Base-by-base conservation (phyloP, 2,329 filamentous ascomycete genomes). In the Plenodomus biglobosus region DNA sequence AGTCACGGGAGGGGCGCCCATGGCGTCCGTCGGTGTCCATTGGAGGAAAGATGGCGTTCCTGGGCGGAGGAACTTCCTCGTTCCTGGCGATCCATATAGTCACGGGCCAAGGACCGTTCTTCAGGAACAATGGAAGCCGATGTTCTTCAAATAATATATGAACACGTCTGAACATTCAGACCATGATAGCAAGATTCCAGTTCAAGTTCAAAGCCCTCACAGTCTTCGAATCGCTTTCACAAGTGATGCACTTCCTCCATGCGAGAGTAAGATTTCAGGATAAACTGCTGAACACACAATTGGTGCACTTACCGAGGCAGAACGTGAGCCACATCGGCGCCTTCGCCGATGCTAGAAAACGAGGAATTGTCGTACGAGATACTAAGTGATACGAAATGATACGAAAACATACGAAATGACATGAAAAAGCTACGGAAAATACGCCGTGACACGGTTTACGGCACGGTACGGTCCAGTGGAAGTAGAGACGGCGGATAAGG, bases 21-120 rank as follows among this genome's bases (percentile, higher is more conserved):
- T 20, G 37, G 27, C 18, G 22, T 39, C 41, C 45, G 47, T 38
- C 40, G 39, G 22, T 40, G 42, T 44, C 45, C 42, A 64, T 64
- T 64, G 61, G 61, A 64, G 61, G 61, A 57, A 62, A 41, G 53
- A 45, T 40, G 32, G 44, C 47, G 42, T 49, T 42, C 37, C 45
- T 44, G 36, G 42, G 46, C 59, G 61, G 59, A 62, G 52, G 49
- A 64, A 62, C 53, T 50, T 40, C 35, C 38, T 54, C 46, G 47
- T 44, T 48, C 38, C 44, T 55, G 53, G 39, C 42, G 54, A 57
- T 59, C 53, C 53, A 41, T 50, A 47, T 50, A 50, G 42, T 8
- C 10, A 40, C 27, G 42, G 32, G 18, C 41, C 45, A 45, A 41
- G 27, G 49, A 42, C 50, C 50, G 42, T 46, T 46, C 38, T 52